Evolutionary conservation across 2,329 filamentous ascomycete genomes (phyloP).

Genomic region (Arthrobotrys musiformis): DNA sequence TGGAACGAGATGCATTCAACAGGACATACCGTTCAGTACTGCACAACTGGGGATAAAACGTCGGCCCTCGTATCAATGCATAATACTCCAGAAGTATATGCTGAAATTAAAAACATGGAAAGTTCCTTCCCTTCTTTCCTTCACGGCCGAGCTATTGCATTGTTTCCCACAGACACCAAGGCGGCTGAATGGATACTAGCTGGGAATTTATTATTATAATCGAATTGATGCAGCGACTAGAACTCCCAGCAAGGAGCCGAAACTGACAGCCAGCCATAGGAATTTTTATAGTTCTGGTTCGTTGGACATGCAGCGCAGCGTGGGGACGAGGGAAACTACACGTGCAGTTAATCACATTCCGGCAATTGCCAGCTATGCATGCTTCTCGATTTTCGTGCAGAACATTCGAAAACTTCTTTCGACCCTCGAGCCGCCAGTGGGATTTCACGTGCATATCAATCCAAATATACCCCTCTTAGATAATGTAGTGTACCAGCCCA

Average conservation of each 20-base stretch:
- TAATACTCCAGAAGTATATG: no score
- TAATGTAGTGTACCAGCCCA: background rate
- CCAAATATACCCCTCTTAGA: slow-evolving; percentile 10
- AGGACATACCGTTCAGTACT: background rate
- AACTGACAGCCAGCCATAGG: background rate
- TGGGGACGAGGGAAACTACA: slow-evolving; percentile 8
- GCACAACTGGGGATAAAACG: background rate
- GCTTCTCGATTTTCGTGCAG: slow-evolving; percentile 6
- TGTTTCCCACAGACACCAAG: background rate
- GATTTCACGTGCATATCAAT: slow-evolving; percentile 19
- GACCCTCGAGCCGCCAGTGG: slow-evolving; percentile 2
- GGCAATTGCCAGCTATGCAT: slow-evolving; percentile 1
- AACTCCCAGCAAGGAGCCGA: background rate
- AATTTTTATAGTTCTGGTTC: slow-evolving; percentile 1
- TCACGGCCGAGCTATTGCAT: no score
- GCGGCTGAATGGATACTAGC: background rate
- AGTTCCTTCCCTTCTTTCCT: background rate
- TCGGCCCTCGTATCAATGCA: slow-evolving; percentile 5
- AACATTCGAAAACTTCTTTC: slow-evolving; percentile 1
- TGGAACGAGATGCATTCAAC: background rate
- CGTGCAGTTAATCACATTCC: slow-evolving; percentile 19
- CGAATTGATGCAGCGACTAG: no score
- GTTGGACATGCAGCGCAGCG: slow-evolving; percentile 15
- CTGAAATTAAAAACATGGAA: background rate
- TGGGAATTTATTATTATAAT: background rate